phyloP scores from a whole-genome alignment of 2,329 filamentous ascomycete species.

The Akanthomyces muscarius region DNA sequence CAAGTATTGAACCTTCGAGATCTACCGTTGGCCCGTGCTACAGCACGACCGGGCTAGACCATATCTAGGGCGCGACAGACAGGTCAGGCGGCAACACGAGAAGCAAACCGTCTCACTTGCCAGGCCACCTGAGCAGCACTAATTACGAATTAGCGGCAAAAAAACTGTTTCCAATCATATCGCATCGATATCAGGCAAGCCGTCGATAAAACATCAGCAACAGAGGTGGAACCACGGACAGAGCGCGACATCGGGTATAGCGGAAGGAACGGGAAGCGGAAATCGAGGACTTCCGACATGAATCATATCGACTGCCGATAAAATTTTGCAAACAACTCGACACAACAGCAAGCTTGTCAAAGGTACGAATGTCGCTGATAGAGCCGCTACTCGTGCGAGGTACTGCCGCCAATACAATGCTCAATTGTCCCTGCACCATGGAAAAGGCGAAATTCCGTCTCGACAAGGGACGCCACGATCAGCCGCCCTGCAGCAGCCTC shows the following conservation, averaged over 20 bases:
- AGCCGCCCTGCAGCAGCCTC: not conserved
- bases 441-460: not conserved
- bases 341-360: not conserved
- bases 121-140: not conserved
- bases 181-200: not conserved
- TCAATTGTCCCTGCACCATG: not conserved
- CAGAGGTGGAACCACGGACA: not conserved
- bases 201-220: not conserved
- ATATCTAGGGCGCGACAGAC: no score
- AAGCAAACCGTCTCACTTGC: not conserved
- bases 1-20: not conserved
- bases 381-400: not conserved
- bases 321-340: not conserved
- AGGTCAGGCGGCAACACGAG: not conserved
- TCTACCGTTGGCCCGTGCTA: not conserved
- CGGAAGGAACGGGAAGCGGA: slow-evolving; percentile 3
- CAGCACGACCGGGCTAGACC: not conserved
- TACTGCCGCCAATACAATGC: not conserved
- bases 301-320: not conserved
- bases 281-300: not conserved
- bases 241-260: slow-evolving; percentile 5
- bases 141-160: not conserved
- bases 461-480: not conserved
- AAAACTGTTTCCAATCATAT: not conserved
- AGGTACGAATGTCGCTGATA: no score